A percentile compares a stretch with the other conserved stretches of the same genome.
Evolutionary conservation across 768 basidiomycete genomes (phyloP).

Genomic region (Paxillus rubicundulus): DNA sequence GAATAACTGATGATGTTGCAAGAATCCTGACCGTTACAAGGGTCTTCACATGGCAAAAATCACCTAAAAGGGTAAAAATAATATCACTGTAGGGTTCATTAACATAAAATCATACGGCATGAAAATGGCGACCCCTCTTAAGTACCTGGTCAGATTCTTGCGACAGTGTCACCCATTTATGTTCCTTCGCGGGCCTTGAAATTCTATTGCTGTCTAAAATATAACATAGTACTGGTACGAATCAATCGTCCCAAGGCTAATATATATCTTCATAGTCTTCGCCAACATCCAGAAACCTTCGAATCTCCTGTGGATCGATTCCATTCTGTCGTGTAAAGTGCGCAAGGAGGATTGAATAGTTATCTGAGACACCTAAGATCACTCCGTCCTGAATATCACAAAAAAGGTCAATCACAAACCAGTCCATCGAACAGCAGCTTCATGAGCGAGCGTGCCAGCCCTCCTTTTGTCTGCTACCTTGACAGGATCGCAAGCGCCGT

Average conservation of each 20-base stretch:
- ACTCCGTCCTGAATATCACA: neutral
- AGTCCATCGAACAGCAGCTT: constrained; percentile 85
- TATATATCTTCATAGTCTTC: constrained; percentile 79
- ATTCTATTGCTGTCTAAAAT: too few species aligned
- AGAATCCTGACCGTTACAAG: too few species aligned
- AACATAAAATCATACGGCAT: too few species aligned
- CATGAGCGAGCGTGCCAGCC: constrained; percentile 72
- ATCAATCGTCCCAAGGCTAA: constrained; percentile 15
- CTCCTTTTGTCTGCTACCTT: constrained; percentile 76
- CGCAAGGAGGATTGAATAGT: constrained; percentile 62
- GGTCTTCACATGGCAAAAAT: too few species aligned
- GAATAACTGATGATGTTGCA: too few species aligned
- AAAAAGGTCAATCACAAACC: constrained; percentile 48
- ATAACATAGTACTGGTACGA: too few species aligned
- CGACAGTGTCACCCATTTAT: too few species aligned
- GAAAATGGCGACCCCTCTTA: too few species aligned
- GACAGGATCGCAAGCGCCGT: constrained; percentile 82
- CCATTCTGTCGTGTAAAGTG: constrained; percentile 64
- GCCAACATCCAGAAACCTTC: constrained; percentile 61
- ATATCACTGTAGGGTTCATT: too few species aligned
- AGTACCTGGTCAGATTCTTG: too few species aligned
- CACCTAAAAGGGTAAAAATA: too few species aligned
- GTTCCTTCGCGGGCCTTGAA: too few species aligned
- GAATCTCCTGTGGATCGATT: constrained; percentile 59
- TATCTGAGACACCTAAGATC: constrained; percentile 44